Evolutionary conservation across 1,284 basidiomycete species (phyloP), one percentile per base, ranked within the genome.

Genomic region (Clitocybe nebularis): DNA sequence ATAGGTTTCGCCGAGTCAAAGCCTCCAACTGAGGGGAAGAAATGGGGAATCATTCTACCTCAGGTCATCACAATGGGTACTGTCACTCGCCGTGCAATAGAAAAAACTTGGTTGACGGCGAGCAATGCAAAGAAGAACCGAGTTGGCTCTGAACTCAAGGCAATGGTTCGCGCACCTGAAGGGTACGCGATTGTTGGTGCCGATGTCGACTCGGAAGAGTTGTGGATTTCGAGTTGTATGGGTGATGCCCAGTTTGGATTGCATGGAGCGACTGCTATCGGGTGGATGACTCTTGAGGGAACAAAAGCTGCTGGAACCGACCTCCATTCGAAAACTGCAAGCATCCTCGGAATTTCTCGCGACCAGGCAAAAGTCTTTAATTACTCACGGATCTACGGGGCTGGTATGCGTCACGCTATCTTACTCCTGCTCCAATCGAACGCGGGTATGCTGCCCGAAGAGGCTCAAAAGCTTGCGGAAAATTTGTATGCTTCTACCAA

Each of bases 211-310:
- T 96, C 92, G 22, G 94, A 99, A 66, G 96, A 99, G 64, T 73
- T 99, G 17, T 99, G 96, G 96, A 99, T 99, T 53, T 96, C 94
- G 35, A 94, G 91, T 57, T 92, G 93, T 47, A 96, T 98, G 92
- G 95, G 95, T 3, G 96, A 99, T 59, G 92, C 94, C 0, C 95
- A 99, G 65, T 97, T 99, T 60, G 96, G 95, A 5, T 66, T 97
- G 45, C 95, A 99, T 55, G 95, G 96, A 11, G 93, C 93, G 2
- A 97, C 94, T 0, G 93, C 95, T 0, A 85, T 99, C 34, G 96
- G 95, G 0, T 99, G 95, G 96, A 99, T 99, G 95, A 99, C 95
- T 8, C 78, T 99, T 19, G 96, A 99, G 64, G 96, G 96, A 1
- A 97, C 94, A n/a, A 99, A 99, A 65, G 77, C 85, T 0, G 86